Evolutionary conservation across 2,329 filamentous ascomycete species (phyloP), one percentile per base, ranked within the genome.

Genomic region (Cadophora sp.): DNA sequence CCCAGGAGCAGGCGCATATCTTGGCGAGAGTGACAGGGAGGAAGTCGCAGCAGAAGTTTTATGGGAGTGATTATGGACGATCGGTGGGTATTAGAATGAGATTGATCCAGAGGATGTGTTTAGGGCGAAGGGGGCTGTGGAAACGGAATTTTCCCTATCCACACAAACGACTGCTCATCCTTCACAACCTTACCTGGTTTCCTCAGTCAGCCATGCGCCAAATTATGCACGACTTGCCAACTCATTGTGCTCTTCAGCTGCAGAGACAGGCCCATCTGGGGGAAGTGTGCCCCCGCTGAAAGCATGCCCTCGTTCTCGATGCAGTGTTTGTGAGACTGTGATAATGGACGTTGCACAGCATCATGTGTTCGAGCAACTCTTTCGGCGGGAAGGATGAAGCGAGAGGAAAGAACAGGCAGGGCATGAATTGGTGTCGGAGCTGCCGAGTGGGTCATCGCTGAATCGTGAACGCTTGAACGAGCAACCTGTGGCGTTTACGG

Each of bases 21-120:
- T 83, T 79, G 84, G 83, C 69, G 84, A 87, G 76, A 83, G 80
- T 2, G 80, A 85, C 75, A 80, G 83, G 60, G 76, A 76, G 48
- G 79, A 84, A 74, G 77, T 77, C 0, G 71, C 78, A 69, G 27
- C 61, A 70, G 46, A 62, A 51, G n/a, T 74, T 74, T 62, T 73
- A 71, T 68, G 72, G 73, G 7, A 40, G 24, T 4, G 65, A 71
- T 40, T 86, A 85, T 67, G 67, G 73, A 1, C 68, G 71, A 9
- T 71, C 86, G 6, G 71, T 79, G 9, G 53, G 65, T 1, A 75
- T 87, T 43, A 89, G 81, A 72, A 78, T 60, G 81, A 80, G 71
- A 84, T 83, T 68, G 86, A 86, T 70, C 78, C 82, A 0, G 60
- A 77, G 1, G 75, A 75, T 0, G 69, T 87, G 4, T 84, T 84